Evolutionary conservation across 306 rosid genomes (phyloP), one percentile per base, ranked within the genome.

Genomic region (Cucumis cinereus): DNA sequence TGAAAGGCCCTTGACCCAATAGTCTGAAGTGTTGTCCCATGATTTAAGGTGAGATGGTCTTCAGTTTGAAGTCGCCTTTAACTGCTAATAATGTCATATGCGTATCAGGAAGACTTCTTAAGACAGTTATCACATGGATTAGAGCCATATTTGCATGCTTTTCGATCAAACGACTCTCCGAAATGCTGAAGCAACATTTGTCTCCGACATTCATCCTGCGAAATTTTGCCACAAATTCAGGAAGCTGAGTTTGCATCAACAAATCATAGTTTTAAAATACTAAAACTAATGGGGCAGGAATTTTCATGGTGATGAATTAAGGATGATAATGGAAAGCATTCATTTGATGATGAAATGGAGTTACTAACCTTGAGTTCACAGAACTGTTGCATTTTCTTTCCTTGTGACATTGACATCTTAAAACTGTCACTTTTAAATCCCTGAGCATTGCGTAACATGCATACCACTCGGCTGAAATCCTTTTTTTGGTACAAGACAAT

Each of bases 381-480:
- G 86, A 91, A 94, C 81, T 85, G 90, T 79, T 92, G 93, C 98
- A 94, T 94, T 84, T 79, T 89, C 83, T 88, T 82, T 56, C 96
- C 98, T 83, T 92, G 98, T 81, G 79, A 86, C 96, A 94, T 90
- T 74, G 94, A 90, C 45, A 76, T 77, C 87, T 89, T 94, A 75
- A 94, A 90, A 62, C 80, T 85, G 16, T 86, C 93, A 26, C 73
- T 90, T 70, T 83, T 91, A 79, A 63, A 83, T 79, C 87, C 87
- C 78, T 90, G 90, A 61, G 97, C 98, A 28, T 84, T 93, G 75
- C 97, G 88, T 78, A 94, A 81, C 98, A 91, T 86, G 81, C 97
- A 94, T 67, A 90, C 98, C 22, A 94, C 90, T 58, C 96, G 83
- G 75, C 97, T 94, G 58, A 94, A 94, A 89, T 94, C 97, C 88